Base-by-base conservation (phyloP, 1,139 yeast genomes). In the Pichiaceae sp. region DNA sequence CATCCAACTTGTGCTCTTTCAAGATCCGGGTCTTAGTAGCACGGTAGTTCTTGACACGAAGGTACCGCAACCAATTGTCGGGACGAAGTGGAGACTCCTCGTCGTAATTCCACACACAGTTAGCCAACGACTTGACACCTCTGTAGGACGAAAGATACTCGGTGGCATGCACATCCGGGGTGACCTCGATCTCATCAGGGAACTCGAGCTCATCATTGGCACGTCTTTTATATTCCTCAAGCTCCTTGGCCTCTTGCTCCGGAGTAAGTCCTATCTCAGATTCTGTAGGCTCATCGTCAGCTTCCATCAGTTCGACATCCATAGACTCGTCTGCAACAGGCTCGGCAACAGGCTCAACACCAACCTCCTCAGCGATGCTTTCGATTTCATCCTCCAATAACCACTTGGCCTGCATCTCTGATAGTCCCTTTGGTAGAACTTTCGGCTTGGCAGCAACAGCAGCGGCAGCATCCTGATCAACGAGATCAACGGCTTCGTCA, bases 331-430 rank as follows among this genome's bases (percentile, higher is more conserved):
- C 63, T 12, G 56, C 65, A 35, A 52, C 53, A 3, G 38, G 34
- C 3, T 19, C 34, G 7, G 16, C n/a, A 16, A 55, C 63, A 4
- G 57, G 60, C 15, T 51, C 63, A n/a, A 56, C 58, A 21, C 78
- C 74, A 44, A 71, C 78, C 29, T 70, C 73, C 35, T 72, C 75
- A 25, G 72, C 73, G 50, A 65, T 66, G 42, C 53, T 59, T 26
- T 55, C 63, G 20, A 58, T 47, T 29, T 63, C 70, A 39, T 77
- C 79, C 36, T 74, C 93, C 35, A 86, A 64, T 49, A 83, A 72
- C 98, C 98, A 91, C 54, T 85, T 76, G 6, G 95, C 85, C 62
- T 91, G 98, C 57, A 89, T 89, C 41, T 83, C 95, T 0, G 96
- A 87, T 34, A 95, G 80, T 17, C 97, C 97, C 52, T 74, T 74